These are phyloP conservation scores for Daldinia sp. DNA, from an alignment of 2,329 filamentous ascomycete species.

Conservation along the genomic window DNA sequence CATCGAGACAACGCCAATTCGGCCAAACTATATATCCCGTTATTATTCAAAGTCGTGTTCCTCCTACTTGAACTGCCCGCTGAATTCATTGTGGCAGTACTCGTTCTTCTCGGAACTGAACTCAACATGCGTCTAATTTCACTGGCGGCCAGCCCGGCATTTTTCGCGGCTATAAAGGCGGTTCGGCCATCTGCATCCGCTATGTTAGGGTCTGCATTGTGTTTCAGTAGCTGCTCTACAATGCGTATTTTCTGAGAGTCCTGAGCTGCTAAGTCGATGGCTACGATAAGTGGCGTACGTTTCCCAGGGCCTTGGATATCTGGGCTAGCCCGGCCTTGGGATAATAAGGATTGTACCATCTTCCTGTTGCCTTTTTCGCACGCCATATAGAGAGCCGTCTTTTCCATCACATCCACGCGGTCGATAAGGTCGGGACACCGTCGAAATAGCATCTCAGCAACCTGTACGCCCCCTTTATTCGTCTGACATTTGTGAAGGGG, in stretches of 20 bases:
- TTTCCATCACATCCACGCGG: constrained; percentile 43
- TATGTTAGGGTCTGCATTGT: constrained; percentile 44
- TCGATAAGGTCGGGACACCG: constrained; percentile 39
- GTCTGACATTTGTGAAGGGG: constrained; percentile 50
- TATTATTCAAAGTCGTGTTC: constrained; percentile 10
- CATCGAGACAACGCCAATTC: constrained; percentile 16
- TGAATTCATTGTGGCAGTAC: constrained; percentile 22
- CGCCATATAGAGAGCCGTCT: constrained; percentile 50
- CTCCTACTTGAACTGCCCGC: constrained; percentile 13
- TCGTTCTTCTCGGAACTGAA: constrained; percentile 23
- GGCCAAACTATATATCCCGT: constrained; percentile 10
- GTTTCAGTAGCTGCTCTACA: constrained; percentile 42
- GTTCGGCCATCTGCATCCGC: constrained; percentile 40
- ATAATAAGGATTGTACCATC: constrained; percentile 48
- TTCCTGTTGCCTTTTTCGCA: constrained; percentile 49
- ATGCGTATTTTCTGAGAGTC: constrained; percentile 44
- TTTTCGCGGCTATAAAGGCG: constrained; percentile 40
- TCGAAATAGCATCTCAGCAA: constrained; percentile 47
- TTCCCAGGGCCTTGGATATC: constrained; percentile 44
- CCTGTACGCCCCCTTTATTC: constrained; percentile 41
- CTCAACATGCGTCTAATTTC: constrained; percentile 43
- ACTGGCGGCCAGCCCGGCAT: constrained; percentile 40
- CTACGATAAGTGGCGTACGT: constrained; percentile 46
- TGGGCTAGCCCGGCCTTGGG: constrained; percentile 41
- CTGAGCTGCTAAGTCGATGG: constrained; percentile 46